Conservation (phyloP, 225 moss, liverwort and hornwort species). For the Marchantia paleacea region DNA sequence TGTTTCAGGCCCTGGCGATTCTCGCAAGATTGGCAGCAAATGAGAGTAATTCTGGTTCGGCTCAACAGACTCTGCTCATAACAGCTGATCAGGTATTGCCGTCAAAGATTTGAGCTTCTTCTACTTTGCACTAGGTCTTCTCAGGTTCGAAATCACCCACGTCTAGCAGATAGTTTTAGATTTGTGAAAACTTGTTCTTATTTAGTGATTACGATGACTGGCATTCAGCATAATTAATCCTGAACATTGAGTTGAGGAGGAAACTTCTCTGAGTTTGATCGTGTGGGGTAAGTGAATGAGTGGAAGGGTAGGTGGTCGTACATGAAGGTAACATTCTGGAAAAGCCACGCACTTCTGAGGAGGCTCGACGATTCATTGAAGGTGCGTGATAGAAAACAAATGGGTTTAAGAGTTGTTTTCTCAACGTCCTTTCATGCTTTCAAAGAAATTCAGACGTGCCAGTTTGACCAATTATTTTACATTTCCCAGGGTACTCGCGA, state of each 20-base stretch:
- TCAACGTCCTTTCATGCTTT: not conserved
- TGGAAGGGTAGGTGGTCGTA: slow-evolving; percentile 67
- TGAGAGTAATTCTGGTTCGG: slow-evolving; percentile 1
- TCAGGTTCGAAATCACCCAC: no score
- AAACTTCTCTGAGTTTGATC: slow-evolving; percentile 28
- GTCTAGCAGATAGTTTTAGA: not conserved
- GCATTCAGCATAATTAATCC: not conserved
- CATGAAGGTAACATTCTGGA: slow-evolving; percentile 90
- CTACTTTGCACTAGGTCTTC: not conserved
- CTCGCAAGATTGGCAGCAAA: slow-evolving; percentile 59
- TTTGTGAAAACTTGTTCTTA: no score
- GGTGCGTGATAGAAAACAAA: slow-evolving; percentile 16
- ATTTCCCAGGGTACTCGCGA: slow-evolving; percentile 57
- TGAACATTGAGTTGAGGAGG: not conserved
- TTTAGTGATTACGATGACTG: not conserved
- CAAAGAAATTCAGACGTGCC: not conserved
- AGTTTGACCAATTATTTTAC: no score
- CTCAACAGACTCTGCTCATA: slow-evolving; percentile 59
- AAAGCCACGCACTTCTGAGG: slow-evolving; percentile 70
- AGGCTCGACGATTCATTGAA: slow-evolving; percentile 72
- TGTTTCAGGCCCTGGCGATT: slow-evolving; percentile 64
- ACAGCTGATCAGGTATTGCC: slow-evolving; percentile 88
- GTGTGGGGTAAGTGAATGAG: slow-evolving; percentile 35
- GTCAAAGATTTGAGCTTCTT: not conserved
- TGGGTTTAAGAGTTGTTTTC: not conserved